Evolutionary conservation across 352 stramenopile genomes (phyloP).

Genomic region (Blastocystis sp.): DNA sequence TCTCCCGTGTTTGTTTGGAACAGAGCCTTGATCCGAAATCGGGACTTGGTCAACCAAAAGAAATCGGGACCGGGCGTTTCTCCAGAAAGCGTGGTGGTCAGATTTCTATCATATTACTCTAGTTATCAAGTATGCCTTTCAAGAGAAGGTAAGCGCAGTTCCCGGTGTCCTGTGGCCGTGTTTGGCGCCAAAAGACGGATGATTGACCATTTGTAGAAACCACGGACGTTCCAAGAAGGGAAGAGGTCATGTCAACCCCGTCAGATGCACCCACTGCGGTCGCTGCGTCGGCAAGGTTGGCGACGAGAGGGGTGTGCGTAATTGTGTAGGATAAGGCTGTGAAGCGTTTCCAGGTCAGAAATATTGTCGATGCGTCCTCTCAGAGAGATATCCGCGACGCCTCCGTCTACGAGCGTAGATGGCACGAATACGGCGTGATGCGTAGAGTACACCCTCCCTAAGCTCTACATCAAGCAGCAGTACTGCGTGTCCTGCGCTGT

Average conservation of each 20-base stretch:
- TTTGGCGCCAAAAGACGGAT: not conserved
- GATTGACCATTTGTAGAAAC: constrained; percentile 51
- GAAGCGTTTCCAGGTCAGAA: constrained; percentile 74
- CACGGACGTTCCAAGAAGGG: constrained; percentile 68
- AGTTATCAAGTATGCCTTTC: constrained; percentile 67
- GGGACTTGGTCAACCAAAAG: not conserved
- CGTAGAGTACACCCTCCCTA: constrained; percentile 91
- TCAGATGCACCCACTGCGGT: constrained; percentile 57
- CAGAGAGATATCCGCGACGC: constrained; percentile 96
- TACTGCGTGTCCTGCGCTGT: constrained; percentile 98
- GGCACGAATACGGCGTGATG: not conserved
- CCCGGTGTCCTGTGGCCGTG: not conserved
- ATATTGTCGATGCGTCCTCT: constrained; percentile 86
- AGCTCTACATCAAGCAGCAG: constrained; percentile 99
- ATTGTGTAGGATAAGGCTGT: constrained; percentile 65
- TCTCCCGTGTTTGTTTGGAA: not conserved
- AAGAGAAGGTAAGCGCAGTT: constrained; percentile 59
- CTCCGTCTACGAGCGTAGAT: constrained; percentile 85
- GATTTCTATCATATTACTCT: constrained; percentile 66
- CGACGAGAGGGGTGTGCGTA: not conserved
- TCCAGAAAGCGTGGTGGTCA: constrained; percentile 39
- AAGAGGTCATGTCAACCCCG: constrained; percentile 66
- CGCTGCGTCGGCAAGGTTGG: constrained; percentile 58
- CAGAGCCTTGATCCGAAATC: not conserved
- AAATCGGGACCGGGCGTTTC: constrained; percentile 1